phyloP scores from a whole-genome alignment of 176 grass and related monocot genomes.

The Paspalum vaginatum region DNA sequence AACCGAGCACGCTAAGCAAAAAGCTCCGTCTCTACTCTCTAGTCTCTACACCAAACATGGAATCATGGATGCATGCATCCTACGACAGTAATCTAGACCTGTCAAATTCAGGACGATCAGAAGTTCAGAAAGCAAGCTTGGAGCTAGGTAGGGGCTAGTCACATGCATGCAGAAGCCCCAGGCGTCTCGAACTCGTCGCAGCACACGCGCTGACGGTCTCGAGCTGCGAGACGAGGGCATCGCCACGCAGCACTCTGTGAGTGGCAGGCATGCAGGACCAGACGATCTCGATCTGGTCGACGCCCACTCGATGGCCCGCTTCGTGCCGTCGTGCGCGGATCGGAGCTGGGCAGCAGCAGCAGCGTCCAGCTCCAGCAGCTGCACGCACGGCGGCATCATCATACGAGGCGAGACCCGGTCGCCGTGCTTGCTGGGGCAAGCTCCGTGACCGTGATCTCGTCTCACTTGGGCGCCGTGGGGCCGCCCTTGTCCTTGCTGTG shows the following conservation, averaged over 20 bases:
- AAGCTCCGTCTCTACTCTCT: not conserved
- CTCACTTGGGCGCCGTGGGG: constrained; percentile 49
- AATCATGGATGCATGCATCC: not conserved
- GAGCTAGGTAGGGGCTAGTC: not conserved
- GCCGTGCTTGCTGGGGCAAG: not conserved
- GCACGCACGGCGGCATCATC: constrained; percentile 7
- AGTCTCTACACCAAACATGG: no score
- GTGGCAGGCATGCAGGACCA: not conserved
- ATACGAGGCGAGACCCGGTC: not conserved
- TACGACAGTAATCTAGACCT: not conserved
- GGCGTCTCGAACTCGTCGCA: constrained; percentile 24
- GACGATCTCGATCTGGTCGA: constrained; percentile 31
- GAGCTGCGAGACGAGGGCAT: constrained; percentile 23
- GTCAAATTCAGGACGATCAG: constrained; percentile 30
- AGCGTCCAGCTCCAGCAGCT: not conserved
- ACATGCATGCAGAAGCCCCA: constrained; percentile 32
- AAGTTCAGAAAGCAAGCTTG: not conserved
- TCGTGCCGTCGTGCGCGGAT: constrained; percentile 22
- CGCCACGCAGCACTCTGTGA: not conserved
- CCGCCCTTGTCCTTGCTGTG: constrained; percentile 21
- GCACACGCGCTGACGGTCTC: constrained; percentile 24
- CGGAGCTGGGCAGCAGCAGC: not conserved
- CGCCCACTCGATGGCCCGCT: constrained; percentile 33
- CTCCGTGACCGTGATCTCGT: not conserved
- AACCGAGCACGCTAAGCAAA: not conserved